phyloP scores from a whole-genome alignment of 768 basidiomycete species.

The Kwoniella bestiolae region DNA sequence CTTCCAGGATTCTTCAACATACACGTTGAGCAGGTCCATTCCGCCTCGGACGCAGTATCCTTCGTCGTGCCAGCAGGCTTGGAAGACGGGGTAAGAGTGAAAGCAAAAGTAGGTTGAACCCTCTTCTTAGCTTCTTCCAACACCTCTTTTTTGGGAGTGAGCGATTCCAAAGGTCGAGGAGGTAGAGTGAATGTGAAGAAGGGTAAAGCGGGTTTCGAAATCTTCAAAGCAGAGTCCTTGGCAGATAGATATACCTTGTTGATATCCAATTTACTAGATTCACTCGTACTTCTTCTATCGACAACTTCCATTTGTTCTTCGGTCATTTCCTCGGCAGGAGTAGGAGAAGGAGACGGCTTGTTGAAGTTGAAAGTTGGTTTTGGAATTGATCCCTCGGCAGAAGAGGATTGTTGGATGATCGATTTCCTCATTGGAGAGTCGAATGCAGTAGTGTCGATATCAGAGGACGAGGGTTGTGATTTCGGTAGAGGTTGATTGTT shows the following conservation, averaged over 20 bases:
- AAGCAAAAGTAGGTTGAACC: slow-evolving; percentile 11
- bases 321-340: not conserved
- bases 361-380: slow-evolving; percentile 13
- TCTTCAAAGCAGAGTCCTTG: slow-evolving; percentile 39
- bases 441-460: slow-evolving; percentile 3
- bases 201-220: slow-evolving; percentile 41
- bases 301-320: not conserved
- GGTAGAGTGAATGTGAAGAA: slow-evolving; percentile 45
- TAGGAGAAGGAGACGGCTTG: slow-evolving; percentile 3
- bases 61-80: slow-evolving; percentile 1
- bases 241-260: slow-evolving; percentile 37
- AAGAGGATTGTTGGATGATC: slow-evolving; percentile 6
- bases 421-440: slow-evolving; percentile 19
- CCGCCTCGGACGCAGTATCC: slow-evolving; percentile 15
- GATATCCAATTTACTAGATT: slow-evolving; percentile 5
- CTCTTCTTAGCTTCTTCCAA: slow-evolving; percentile 22
- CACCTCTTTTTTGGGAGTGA: not conserved
- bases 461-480: not conserved
- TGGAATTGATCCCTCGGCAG: not conserved
- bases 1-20: slow-evolving; percentile 59
- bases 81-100: slow-evolving; percentile 17
- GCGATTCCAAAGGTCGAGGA: not conserved
- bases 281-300: not conserved
- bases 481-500: slow-evolving; percentile 13
- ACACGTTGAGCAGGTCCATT: slow-evolving; percentile 68